Percentiles rank a stretch among this genome's conserved stretches.
Evolutionary conservation across 2,329 filamentous ascomycete species (phyloP).

Genomic region (Gnomoniopsis sp.): DNA sequence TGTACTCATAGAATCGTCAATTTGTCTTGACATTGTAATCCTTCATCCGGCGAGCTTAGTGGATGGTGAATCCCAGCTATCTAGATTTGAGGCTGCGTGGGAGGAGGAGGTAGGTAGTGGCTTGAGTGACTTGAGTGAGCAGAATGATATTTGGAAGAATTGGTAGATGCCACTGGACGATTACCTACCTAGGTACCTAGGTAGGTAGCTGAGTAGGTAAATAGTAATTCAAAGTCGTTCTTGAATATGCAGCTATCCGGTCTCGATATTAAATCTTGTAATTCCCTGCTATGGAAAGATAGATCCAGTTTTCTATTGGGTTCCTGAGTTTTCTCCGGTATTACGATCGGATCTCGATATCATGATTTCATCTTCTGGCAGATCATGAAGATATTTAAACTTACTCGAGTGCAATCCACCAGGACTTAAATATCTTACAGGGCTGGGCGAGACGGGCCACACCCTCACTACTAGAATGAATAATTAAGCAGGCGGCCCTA

Average conservation of each 20-base stretch:
- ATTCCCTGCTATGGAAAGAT: no score
- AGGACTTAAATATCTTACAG: neutral
- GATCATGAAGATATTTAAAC: neutral
- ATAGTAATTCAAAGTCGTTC: no score
- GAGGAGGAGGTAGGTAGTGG: neutral
- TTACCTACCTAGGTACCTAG: no score
- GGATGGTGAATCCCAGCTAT: neutral
- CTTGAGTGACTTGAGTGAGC: no score
- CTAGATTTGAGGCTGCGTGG: neutral
- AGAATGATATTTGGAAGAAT: no score
- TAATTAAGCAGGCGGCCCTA: no score
- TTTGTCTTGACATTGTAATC: neutral
- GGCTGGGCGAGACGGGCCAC: no score
- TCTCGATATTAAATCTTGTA: no score
- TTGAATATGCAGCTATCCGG: no score
- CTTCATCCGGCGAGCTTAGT: neutral
- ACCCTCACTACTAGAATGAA: no score
- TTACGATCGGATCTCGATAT: neutral
- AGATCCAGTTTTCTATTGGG: neutral
- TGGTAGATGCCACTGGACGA: no score
- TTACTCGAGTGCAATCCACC: neutral
- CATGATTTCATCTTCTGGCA: neutral
- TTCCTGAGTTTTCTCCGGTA: neutral
- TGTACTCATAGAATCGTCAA: neutral
- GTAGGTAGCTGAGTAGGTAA: no score